Evolutionary conservation across 1,139 yeast genomes (phyloP), one percentile per base, ranked within the genome.

Genomic region (Neolecta irregularis): DNA sequence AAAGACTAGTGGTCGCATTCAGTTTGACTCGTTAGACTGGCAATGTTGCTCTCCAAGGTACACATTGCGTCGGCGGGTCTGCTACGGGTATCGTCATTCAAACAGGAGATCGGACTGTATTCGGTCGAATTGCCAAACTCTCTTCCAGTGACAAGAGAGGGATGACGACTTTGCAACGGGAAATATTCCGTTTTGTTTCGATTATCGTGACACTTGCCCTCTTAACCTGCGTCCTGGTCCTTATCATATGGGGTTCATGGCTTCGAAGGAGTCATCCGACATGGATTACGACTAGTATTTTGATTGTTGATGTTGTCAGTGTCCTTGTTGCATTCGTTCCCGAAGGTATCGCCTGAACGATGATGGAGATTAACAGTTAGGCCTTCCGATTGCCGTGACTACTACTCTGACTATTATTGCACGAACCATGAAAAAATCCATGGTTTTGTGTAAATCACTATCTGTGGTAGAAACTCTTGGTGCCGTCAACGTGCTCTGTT

Each of bases 391-490:
- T 35, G 72, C 69, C 15, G 58, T 68, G 38, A 67, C 73, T 26
- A 60, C 66, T 30, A 64, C 69, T 24, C 64, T 88, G 50, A 98
- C 98, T 0, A 85, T 88, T 62, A 96, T 98, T 3, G 88, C 98
- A 5, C 81, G 95, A 6, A 70, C 95, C 59, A 88, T 88, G 98
- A 88, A 93, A 17, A 80, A 79, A 55, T 93, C 88, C 55, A 93
- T 93, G 48, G 88, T 85, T 53, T 63, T 88, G 50, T 98, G 88
- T 12, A 70, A 98, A 49, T 93, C 81, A 8, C 65, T 91, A 45
- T 75, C 75, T 49, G 76, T 93, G 30, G 88, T 98, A 65, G 98
- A 91, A 58, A 88, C 94, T 12, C 88, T 91, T 95, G 98, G 98
- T 33, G 85, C 93, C 30, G 98, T 96, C 3, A 88, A 96, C 11